phyloP scores from a whole-genome alignment of 1,284 basidiomycete genomes.

The Heterobasidion parviporum region DNA sequence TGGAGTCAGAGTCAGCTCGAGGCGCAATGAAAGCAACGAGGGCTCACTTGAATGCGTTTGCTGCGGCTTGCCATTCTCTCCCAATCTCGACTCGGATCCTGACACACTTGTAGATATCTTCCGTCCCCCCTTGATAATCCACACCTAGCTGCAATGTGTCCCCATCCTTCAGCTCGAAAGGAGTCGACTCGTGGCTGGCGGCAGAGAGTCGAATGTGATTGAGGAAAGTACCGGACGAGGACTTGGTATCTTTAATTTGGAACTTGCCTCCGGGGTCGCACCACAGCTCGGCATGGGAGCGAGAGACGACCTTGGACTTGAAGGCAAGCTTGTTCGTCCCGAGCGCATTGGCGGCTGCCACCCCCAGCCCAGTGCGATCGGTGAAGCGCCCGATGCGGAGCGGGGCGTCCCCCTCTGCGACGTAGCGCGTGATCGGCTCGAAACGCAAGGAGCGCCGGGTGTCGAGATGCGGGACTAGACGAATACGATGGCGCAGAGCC shows the following conservation, averaged over 20 bases:
- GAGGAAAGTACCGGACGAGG: slow-evolving; percentile 89
- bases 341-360: slow-evolving; percentile 62
- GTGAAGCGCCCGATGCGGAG: slow-evolving; percentile 91
- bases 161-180: slow-evolving; percentile 84
- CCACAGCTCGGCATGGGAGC: slow-evolving; percentile 95
- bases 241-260: slow-evolving; percentile 88
- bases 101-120: slow-evolving; percentile 97
- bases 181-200: slow-evolving; percentile 75
- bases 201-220: slow-evolving; percentile 89
- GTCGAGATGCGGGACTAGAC: slow-evolving; percentile 93
- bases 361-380: slow-evolving; percentile 65
- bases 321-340: slow-evolving; percentile 86
- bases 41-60: slow-evolving; percentile 89
- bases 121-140: slow-evolving; percentile 95
- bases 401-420: slow-evolving; percentile 57
- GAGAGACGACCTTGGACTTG: slow-evolving; percentile 92
- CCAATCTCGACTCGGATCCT: slow-evolving; percentile 94
- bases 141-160: slow-evolving; percentile 95
- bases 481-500: slow-evolving; percentile 44
- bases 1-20: slow-evolving; percentile 1
- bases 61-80: slow-evolving; percentile 81
- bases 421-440: slow-evolving; percentile 86
- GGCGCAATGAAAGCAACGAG: background rate
- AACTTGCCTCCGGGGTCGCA: slow-evolving; percentile 57
- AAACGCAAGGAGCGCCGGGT: slow-evolving; percentile 85